Evolutionary conservation across 1,284 basidiomycete species (phyloP).

Genomic region (Ustilago nuda): DNA sequence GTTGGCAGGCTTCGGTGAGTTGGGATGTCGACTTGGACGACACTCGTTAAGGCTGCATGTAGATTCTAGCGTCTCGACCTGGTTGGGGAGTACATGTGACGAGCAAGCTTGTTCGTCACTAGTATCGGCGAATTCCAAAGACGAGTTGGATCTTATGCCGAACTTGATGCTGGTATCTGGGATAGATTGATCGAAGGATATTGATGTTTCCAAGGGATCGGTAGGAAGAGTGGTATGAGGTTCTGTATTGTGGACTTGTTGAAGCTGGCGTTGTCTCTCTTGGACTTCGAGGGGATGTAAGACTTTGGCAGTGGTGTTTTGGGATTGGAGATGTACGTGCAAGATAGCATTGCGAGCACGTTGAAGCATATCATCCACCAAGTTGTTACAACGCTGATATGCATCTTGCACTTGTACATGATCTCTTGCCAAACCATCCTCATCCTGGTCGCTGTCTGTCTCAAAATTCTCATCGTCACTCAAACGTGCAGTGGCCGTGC

Average conservation of each 20-base stretch:
- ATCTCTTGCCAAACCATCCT: slow-evolving; percentile 32
- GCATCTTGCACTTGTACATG: slow-evolving; percentile 57
- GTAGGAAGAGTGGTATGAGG: slow-evolving; percentile 21
- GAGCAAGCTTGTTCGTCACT: slow-evolving; percentile 1
- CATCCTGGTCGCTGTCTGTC: slow-evolving; percentile 43
- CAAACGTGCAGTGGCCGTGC: slow-evolving; percentile 5
- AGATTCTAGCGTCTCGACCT: not conserved
- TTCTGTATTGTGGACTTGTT: slow-evolving; percentile 15
- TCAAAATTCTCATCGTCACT: slow-evolving; percentile 40
- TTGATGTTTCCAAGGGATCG: slow-evolving; percentile 14
- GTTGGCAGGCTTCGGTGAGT: not conserved
- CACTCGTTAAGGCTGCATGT: not conserved
- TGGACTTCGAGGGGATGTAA: slow-evolving; percentile 60
- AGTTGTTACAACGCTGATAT: slow-evolving; percentile 51
- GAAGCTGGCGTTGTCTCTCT: slow-evolving; percentile 40
- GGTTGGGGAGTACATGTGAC: not conserved
- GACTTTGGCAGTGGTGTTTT: slow-evolving; percentile 45
- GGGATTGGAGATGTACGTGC: slow-evolving; percentile 26
- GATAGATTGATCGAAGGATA: slow-evolving; percentile 22
- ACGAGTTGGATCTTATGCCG: slow-evolving; percentile 6
- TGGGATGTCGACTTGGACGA: not conserved
- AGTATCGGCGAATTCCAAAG: slow-evolving; percentile 7
- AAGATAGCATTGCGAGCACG: slow-evolving; percentile 54
- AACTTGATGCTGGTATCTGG: slow-evolving; percentile 17
- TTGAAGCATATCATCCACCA: slow-evolving; percentile 55